Base-by-base conservation (phyloP, 1,284 basidiomycete genomes). In the Ceratorhiza oryzae-sativae region DNA sequence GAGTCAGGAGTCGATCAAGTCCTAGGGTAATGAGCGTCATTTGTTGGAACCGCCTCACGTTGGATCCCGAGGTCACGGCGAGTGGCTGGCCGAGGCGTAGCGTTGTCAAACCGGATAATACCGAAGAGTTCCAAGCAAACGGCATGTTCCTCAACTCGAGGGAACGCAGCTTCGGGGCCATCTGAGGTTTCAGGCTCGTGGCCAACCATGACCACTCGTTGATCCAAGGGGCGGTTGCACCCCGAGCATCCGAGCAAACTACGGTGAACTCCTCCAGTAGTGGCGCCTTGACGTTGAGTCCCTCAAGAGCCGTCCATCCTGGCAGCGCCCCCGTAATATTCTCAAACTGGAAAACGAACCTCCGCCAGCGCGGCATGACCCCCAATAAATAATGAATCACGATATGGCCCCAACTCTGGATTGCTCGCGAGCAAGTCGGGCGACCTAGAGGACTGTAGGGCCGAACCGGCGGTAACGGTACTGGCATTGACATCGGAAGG, bases 141-240 rank as follows among this genome's bases (percentile, higher is more conserved):
- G 65, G 65, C 65, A 68, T 68, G n/a, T 68, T 68, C 27, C 65
- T 68, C 53, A 68, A 23, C 53, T 68, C 65, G 39, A 68, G 65
- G 18, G 65, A 56, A 23, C 53, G 51, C 39, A 68, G 25, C 39
- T 25, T 68, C 20, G 65, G 65, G 23, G 65, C 65, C 65, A 68
- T 67, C 13, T 53, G n/a, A n/a, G 51, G 36, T 25, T 68, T 68
- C 8, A 68, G 53, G 51, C 53, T 68, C 15, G 65, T 68, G 23
- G 65, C 34, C 15, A 68, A 36, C 65, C 65, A 68, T 8, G 51
- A 45, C 65, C 65, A 68, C 18, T 68, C 65, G 27, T 42, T 68
- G 51, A 68, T 56, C 65, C 65, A 68, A 4, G 51, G 65, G 3
- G 65, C n/a, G 39, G 51, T 42, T 20, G 65, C 65, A 2, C 65